Conservation (phyloP, 345 rosid species). For the Ceriops zippeliana region DNA sequence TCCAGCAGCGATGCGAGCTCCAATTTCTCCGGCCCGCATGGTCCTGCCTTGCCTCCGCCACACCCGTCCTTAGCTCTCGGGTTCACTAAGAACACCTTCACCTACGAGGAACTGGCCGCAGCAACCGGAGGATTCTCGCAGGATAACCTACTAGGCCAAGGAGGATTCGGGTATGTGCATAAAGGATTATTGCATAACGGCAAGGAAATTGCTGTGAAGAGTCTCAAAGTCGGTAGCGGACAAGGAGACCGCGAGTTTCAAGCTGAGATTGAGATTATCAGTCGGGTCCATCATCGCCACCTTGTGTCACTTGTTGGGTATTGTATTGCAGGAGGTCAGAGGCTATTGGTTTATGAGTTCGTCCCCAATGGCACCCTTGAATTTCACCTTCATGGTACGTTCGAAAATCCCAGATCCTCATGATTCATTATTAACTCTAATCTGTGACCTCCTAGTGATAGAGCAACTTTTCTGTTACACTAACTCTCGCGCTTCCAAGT, state of each 20-base stretch:
- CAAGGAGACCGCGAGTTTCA: slow-evolving; percentile 80
- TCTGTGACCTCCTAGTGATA: background rate
- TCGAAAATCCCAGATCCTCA: background rate
- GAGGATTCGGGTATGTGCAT: slow-evolving; percentile 86
- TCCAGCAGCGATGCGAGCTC: slow-evolving; percentile 47
- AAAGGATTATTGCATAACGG: slow-evolving; percentile 72
- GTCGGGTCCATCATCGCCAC: slow-evolving; percentile 92
- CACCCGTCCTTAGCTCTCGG: slow-evolving; percentile 50
- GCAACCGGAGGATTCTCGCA: slow-evolving; percentile 69
- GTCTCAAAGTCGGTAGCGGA: slow-evolving; percentile 70
- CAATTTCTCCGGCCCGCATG: slow-evolving; percentile 38
- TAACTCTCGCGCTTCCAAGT: too few species aligned
- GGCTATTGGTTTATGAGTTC: slow-evolving; percentile 70
- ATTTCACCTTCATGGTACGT: slow-evolving; percentile 68
- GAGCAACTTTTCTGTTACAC: too few species aligned
- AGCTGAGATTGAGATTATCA: slow-evolving; percentile 88
- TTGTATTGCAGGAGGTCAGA: slow-evolving; percentile 50
- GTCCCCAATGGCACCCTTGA: slow-evolving; percentile 70
- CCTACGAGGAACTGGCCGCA: slow-evolving; percentile 58
- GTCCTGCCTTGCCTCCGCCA: slow-evolving; percentile 48
- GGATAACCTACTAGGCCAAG: slow-evolving; percentile 66
- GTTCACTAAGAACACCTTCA: slow-evolving; percentile 55
- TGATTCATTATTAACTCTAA: background rate
- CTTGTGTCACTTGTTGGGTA: slow-evolving; percentile 90
- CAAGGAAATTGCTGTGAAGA: slow-evolving; percentile 83